Conservation (phyloP, 2,329 filamentous ascomycete species). For the Xylaria digitata region DNA sequence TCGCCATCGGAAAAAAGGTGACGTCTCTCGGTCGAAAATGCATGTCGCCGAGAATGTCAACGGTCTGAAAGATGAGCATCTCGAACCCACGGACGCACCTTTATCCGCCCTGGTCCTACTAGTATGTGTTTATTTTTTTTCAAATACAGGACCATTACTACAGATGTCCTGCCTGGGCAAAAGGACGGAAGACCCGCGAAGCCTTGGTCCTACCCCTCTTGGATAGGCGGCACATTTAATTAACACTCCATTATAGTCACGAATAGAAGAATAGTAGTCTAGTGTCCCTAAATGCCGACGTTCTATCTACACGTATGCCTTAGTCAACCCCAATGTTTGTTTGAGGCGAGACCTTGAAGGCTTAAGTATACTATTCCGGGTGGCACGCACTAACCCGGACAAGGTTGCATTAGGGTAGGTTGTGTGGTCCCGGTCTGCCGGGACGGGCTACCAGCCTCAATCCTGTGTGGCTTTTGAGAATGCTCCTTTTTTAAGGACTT, state of each 20-base stretch:
- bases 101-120: neutral
- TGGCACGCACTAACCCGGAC: slow-evolving; percentile 8
- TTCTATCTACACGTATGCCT: neutral
- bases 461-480: slow-evolving; percentile 37
- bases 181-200: neutral
- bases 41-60: slow-evolving; percentile 10
- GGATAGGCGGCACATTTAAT: neutral
- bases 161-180: neutral
- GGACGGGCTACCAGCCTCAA: slow-evolving; percentile 40
- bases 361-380: too few relatives aligned
- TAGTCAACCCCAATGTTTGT: neutral
- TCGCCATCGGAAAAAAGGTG: neutral
- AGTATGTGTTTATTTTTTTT: neutral
- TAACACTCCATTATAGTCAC: neutral
- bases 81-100: neutral
- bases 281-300: neutral
- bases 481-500: slow-evolving; percentile 2
- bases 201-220: neutral
- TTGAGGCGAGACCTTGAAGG: neutral
- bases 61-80: neutral
- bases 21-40: neutral
- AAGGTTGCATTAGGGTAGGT: slow-evolving; percentile 45
- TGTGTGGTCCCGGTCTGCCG: slow-evolving; percentile 41
- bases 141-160: neutral
- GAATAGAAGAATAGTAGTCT: neutral